Evolutionary conservation across 2,329 filamentous ascomycete genomes (phyloP), one percentile per base, ranked within the genome.

Genomic region (Aspergillus felis): DNA sequence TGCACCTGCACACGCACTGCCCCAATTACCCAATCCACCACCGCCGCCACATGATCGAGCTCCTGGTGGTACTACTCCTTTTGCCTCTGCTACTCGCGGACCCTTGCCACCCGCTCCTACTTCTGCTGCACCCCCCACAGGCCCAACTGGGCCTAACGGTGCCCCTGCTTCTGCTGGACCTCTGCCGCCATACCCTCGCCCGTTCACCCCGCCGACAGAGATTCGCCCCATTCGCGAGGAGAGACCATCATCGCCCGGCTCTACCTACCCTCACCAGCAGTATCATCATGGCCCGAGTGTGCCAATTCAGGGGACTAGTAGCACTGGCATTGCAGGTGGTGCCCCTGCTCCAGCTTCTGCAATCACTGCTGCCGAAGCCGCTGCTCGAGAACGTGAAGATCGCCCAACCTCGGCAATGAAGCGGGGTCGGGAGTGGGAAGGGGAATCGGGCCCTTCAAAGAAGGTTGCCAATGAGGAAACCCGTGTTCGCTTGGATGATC

Each of bases 351-450:
- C 87, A 62, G 82, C 87, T 29, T 84, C 85, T 59, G 85, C 86
- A 51, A 74, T 84, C 38, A 86, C 85, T 57, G 85, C 88, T 49
- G 87, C 88, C 50, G 88, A 93, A 68, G 83, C 84, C 58, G 84
- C 85, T 25, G 81, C 84, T 58, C 88, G 84, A 53, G 84, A 87
- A 50, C 74, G 82, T 60, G 89, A 96, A 56, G 84, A 87, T 46
- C 84, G 92, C n/a, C 90, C 92, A 20, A 77, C 88, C 1, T 95
- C 91, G 41, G 89, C 81, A 2, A 81, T 90, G 57, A 99, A 99
- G 82, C 86, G 94, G 57, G 83, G 87, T 72, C 87, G 92, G 51
- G 94, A 97, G 69, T 97, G 94, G 92, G 94, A 97, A 64, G 89
- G 93, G 38, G 91, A 95, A 38, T 78, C 86, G 3, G 81, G 73